Conservation (phyloP, 108 stramenopile genomes). For the Hondaea fermentalgiana region DNA sequence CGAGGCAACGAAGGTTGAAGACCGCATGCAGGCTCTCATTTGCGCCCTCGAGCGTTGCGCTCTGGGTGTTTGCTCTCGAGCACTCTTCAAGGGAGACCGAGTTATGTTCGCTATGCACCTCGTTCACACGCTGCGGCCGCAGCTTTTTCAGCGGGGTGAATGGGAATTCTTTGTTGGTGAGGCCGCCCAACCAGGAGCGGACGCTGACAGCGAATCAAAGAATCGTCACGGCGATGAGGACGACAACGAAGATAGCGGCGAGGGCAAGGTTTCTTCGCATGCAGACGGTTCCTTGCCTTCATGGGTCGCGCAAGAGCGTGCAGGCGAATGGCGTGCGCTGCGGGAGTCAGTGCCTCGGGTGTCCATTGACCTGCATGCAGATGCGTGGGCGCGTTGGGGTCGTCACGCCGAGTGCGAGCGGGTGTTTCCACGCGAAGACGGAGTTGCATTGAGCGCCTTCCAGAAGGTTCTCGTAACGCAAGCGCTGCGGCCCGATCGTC, state of each 20-base stretch:
- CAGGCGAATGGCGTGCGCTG: conserved; percentile 26
- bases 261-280: background rate
- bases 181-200: background rate
- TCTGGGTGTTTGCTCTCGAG: conserved; percentile 40
- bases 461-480: conserved; percentile 48
- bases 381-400: conserved; percentile 43
- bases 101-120: conserved; percentile 55
- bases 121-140: conserved; percentile 43
- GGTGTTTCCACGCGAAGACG: conserved; percentile 36
- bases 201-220: too few relatives aligned
- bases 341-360: conserved; percentile 36
- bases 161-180: conserved; percentile 55
- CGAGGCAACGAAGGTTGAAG: conserved; percentile 11
- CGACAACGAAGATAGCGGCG: background rate
- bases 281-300: background rate
- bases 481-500: conserved; percentile 47
- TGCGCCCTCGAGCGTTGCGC: conserved; percentile 38
- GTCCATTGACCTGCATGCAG: conserved; percentile 17
- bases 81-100: conserved; percentile 48
- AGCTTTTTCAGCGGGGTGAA: conserved; percentile 41
- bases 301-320: conserved; percentile 43
- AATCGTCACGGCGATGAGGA: background rate
- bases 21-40: conserved; percentile 34
- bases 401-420: conserved; percentile 40
- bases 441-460: conserved; percentile 22